These are phyloP conservation scores for Henckelia pumila DNA, from an alignment of 257 asterid species.

Conservation along the genomic window DNA sequence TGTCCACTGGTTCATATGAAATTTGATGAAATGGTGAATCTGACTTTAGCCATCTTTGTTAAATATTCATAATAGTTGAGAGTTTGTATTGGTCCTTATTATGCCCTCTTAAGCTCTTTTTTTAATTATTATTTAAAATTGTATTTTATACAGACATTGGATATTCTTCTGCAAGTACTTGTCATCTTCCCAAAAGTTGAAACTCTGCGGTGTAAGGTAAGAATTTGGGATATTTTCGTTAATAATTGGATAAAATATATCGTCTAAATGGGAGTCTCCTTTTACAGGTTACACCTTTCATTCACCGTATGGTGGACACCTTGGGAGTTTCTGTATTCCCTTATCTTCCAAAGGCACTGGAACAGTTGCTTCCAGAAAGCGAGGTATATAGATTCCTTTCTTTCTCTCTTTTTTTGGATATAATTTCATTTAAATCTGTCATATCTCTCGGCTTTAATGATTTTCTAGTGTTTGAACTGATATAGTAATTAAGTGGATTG, in stretches of 20 bases:
- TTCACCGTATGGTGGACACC: slow-evolving; percentile 97
- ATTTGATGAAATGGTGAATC: background rate
- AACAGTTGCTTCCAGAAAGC: slow-evolving; percentile 78
- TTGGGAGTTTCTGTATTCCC: slow-evolving; percentile 87
- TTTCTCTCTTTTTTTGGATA: background rate
- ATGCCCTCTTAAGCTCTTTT: background rate
- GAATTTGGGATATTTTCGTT: slow-evolving; percentile 24
- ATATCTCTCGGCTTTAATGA: background rate
- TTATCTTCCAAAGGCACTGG: slow-evolving; percentile 84
- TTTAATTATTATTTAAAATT: too few species aligned
- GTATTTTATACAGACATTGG: slow-evolving; percentile 42
- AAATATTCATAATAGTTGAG: background rate
- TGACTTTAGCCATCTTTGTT: slow-evolving; percentile 16
- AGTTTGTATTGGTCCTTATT: background rate
- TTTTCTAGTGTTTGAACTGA: background rate
- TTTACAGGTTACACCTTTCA: slow-evolving; percentile 76
- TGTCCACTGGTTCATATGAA: slow-evolving; percentile 5
- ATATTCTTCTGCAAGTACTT: slow-evolving; percentile 72
- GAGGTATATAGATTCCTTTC: slow-evolving; percentile 62
- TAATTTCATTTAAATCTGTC: background rate
- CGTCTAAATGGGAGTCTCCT: slow-evolving; percentile 27
- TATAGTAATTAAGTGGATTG: background rate
- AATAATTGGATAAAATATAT: slow-evolving; percentile 1
- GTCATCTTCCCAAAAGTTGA: slow-evolving; percentile 78
- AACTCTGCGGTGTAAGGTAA: slow-evolving; percentile 80